Evolutionary conservation across 2,329 filamentous ascomycete genomes (phyloP).

Genomic region (Ascochyta clinopodiicola): DNA sequence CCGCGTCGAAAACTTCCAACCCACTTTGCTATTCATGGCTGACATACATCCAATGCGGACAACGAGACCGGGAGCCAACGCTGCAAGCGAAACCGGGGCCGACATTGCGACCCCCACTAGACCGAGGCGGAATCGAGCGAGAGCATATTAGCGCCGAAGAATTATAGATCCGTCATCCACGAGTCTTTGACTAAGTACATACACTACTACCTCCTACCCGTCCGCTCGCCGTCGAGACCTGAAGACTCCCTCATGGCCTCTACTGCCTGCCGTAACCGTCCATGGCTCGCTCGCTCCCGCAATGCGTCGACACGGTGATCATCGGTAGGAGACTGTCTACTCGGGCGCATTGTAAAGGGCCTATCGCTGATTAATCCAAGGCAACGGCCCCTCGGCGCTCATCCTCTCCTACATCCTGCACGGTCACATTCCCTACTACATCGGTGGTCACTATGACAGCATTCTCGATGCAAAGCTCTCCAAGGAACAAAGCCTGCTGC

Average conservation of each 20-base stretch:
- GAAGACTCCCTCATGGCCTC: conserved; percentile 40
- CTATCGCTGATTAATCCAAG: conserved; percentile 49
- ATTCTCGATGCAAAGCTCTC: conserved; percentile 64
- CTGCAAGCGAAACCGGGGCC: conserved; percentile 30
- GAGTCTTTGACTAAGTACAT: conserved; percentile 24
- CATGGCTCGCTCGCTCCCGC: conserved; percentile 48
- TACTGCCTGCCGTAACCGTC: conserved; percentile 34
- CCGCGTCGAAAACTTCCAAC: neutral
- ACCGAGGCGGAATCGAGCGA: conserved; percentile 30
- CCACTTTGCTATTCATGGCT: conserved; percentile 8
- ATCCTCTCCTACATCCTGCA: conserved; percentile 69
- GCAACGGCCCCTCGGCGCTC: conserved; percentile 67
- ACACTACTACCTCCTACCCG: conserved; percentile 24
- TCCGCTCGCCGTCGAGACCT: conserved; percentile 16
- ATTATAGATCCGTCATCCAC: conserved; percentile 38
- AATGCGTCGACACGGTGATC: conserved; percentile 51
- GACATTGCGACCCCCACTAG: conserved; percentile 18
- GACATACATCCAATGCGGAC: neutral
- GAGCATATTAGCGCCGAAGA: conserved; percentile 33
- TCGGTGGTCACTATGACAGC: conserved; percentile 62
- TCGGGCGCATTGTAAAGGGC: neutral
- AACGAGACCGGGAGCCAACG: conserved; percentile 11
- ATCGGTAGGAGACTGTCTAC: conserved; percentile 34
- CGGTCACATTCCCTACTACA: conserved; percentile 65
- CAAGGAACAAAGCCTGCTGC: conserved; percentile 55